phyloP scores from a whole-genome alignment of 257 asterid genomes.

The Jaltomata sinuosa region DNA sequence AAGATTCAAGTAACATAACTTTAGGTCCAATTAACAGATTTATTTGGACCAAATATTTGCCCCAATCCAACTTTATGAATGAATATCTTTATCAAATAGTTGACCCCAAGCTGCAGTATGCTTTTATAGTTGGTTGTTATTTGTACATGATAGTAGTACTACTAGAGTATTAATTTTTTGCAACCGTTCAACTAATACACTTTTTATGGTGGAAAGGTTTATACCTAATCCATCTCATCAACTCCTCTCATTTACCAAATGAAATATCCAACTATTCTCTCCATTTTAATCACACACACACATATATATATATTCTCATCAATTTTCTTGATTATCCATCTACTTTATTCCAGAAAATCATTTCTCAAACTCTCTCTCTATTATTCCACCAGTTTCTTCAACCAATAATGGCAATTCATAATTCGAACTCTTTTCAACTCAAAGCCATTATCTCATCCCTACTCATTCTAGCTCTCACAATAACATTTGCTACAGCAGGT shows the following conservation, averaged over 20 bases:
- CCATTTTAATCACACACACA: background rate
- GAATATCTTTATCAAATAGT: background rate
- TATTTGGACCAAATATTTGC: background rate
- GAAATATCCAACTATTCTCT: background rate
- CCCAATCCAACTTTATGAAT: background rate
- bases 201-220: background rate
- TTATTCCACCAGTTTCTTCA: background rate
- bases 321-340: background rate
- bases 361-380: background rate
- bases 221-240: conserved; percentile 1
- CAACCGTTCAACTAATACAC: background rate
- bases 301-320: background rate
- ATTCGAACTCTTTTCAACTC: background rate
- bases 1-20: background rate
- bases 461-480: conserved; percentile 16
- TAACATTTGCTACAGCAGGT: conserved; percentile 11
- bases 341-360: background rate
- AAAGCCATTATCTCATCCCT: background rate
- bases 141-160: background rate
- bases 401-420: background rate
- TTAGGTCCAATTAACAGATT: background rate
- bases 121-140: background rate
- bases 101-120: background rate
- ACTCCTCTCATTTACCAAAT: background rate
- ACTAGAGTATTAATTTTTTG: background rate